A percentile compares a stretch with the other conserved stretches of the same genome.
Evolutionary conservation across 192 early-diverging fungal species (phyloP).

Genomic region (Lobulomyces angularis): DNA sequence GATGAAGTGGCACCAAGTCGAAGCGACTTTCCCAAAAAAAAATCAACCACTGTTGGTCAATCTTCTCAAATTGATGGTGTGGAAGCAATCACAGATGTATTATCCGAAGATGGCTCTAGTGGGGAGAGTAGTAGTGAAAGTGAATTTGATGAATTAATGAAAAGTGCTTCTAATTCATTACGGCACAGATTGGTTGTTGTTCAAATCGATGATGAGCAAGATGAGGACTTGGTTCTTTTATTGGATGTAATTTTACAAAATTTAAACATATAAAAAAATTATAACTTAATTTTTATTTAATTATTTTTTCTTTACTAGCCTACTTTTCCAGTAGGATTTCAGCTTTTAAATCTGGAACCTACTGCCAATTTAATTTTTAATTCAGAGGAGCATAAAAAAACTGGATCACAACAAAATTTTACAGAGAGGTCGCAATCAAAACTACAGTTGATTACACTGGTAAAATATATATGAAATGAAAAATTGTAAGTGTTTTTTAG

Average conservation of each 20-base stretch:
- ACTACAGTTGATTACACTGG: no score
- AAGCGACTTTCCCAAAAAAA: no score
- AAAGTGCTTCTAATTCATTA: conserved; percentile 16
- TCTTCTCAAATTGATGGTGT: conserved; percentile 7
- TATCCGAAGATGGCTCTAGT: conserved; percentile 5
- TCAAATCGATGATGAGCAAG: conserved; percentile 71
- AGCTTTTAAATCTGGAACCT: conserved; percentile 46
- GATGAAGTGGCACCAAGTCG: not conserved
- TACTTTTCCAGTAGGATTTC: conserved; percentile 44
- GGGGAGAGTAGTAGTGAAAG: conserved; percentile 16
- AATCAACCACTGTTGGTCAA: not conserved
- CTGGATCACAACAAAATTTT: no score
- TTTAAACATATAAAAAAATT: no score
- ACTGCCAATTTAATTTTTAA: not conserved
- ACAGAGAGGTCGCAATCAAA: no score
- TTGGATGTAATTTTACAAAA: no score
- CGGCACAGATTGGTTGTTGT: conserved; percentile 39
- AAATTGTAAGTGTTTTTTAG: no score
- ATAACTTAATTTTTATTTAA: not conserved
- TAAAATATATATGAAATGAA: no score
- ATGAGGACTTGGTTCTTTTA: conserved; percentile 52
- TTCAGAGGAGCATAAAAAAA: not conserved
- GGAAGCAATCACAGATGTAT: not conserved
- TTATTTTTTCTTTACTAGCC: conserved; percentile 42
- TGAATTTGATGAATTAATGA: no score